Evolutionary conservation across 257 asterid genomes (phyloP).

Genomic region (Nyctanthes arbortristis): DNA sequence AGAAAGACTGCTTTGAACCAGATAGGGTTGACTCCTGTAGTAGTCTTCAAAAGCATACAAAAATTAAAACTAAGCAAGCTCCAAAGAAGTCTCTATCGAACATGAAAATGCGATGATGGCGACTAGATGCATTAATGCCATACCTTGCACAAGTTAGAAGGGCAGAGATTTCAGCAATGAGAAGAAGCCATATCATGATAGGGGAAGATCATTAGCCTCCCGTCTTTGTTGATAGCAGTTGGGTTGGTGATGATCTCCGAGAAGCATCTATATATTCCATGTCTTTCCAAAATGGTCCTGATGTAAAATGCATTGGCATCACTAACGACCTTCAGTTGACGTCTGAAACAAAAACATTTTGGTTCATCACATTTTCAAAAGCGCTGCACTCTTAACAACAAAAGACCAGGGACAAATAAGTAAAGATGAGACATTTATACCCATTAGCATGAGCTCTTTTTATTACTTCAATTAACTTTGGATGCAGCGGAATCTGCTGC

Average conservation of each 20-base stretch:
- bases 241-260: conserved; percentile 76
- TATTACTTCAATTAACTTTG: conserved; percentile 46
- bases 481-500: conserved; percentile 61
- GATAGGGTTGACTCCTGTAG: neutral
- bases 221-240: conserved; percentile 45
- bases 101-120: neutral
- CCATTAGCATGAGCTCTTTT: conserved; percentile 65
- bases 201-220: conserved; percentile 68
- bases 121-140: neutral
- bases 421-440: conserved; percentile 24
- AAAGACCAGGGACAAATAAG: neutral
- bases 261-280: conserved; percentile 59
- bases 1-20: conserved; percentile 4
- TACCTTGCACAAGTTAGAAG: conserved; percentile 91
- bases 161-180: conserved; percentile 71
- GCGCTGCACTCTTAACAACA: neutral
- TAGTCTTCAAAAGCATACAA: neutral
- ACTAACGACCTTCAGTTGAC: conserved; percentile 82
- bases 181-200: conserved; percentile 40
- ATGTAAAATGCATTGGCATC: conserved; percentile 79
- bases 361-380: conserved; percentile 1
- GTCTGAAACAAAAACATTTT: conserved; percentile 45
- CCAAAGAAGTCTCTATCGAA: too few species aligned
- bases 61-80: too few species aligned
- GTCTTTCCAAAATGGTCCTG: conserved; percentile 65